Evolutionary conservation across 495 filamentous ascomycete genomes (phyloP).

Genomic region (Neurospora sp.): DNA sequence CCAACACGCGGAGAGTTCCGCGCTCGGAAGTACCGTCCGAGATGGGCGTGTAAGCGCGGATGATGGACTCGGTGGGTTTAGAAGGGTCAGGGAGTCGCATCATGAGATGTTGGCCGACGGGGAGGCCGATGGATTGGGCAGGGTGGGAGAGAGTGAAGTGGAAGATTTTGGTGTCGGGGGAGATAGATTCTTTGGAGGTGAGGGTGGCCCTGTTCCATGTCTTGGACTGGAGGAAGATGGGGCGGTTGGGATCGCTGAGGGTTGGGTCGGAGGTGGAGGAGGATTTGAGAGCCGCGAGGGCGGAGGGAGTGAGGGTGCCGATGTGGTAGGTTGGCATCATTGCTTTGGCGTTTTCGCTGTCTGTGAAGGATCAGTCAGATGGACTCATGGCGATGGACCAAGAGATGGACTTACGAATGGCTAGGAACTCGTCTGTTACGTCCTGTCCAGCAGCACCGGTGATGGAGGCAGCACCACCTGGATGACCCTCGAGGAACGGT

Average conservation of each 20-base stretch:
- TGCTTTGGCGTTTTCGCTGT: constrained; percentile 81
- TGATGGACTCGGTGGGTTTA: constrained; percentile 55
- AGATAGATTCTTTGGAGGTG: constrained; percentile 53
- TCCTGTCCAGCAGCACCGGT: constrained; percentile 75
- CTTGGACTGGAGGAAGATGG: constrained; percentile 64
- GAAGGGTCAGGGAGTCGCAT: constrained; percentile 66
- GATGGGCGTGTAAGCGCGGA: constrained; percentile 84
- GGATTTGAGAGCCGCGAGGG: constrained; percentile 52
- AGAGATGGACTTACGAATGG: constrained; percentile 61
- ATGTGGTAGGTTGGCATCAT: constrained; percentile 92
- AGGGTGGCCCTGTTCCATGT: constrained; percentile 64
- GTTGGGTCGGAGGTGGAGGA: constrained; percentile 32
- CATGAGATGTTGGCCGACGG: constrained; percentile 84
- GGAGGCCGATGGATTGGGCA: constrained; percentile 65
- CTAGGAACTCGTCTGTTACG: constrained; percentile 87
- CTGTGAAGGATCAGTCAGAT: constrained; percentile 31
- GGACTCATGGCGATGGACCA: background rate
- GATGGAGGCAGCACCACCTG: constrained; percentile 84
- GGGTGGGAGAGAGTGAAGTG: constrained; percentile 68
- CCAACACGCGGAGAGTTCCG: constrained; percentile 62
- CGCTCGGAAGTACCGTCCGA: constrained; percentile 45
- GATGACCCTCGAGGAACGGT: constrained; percentile 72
- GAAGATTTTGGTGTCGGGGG: constrained; percentile 77
- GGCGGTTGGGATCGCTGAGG: constrained; percentile 55
- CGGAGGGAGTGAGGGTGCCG: constrained; percentile 70